Conservation (phyloP, 345 rosid species). For the Anastatica hierochuntica region DNA sequence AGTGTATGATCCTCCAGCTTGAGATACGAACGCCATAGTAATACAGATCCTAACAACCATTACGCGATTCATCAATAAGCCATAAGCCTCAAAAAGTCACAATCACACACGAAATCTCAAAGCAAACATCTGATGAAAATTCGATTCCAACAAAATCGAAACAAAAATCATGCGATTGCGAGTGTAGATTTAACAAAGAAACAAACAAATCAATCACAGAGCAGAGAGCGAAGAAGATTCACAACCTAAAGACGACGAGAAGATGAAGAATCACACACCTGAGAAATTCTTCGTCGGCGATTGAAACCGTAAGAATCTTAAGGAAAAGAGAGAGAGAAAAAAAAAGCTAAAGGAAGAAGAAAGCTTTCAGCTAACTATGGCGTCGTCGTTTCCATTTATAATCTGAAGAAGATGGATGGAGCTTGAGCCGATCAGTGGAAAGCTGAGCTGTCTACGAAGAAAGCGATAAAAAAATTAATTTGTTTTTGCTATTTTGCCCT, state of each 20-base stretch:
- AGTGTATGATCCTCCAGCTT: constrained; percentile 35
- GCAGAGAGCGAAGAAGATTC: too few species aligned
- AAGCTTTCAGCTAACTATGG: too few species aligned
- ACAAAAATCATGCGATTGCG: background rate
- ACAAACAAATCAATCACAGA: background rate
- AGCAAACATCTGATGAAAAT: background rate
- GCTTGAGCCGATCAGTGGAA: constrained; percentile 18
- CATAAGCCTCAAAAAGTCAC: background rate
- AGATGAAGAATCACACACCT: too few species aligned
- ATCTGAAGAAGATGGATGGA: background rate
- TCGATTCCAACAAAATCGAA: background rate
- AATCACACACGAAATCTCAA: background rate
- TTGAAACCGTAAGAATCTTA: too few species aligned
- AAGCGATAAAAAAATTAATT: background rate
- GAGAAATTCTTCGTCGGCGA: too few species aligned
- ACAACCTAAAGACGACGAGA: too few species aligned
- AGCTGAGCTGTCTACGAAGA: constrained; percentile 21
- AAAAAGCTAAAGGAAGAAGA: too few species aligned
- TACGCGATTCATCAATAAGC: background rate
- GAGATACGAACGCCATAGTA: constrained; percentile 59
- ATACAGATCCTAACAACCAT: constrained; percentile 22
- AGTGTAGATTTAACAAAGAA: background rate
- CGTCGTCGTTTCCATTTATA: too few species aligned
- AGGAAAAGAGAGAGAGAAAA: too few species aligned
- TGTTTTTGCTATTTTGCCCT: constrained; percentile 4